Base-by-base conservation (phyloP, 805 yeast species). In the Komagataella mondaviorum region DNA sequence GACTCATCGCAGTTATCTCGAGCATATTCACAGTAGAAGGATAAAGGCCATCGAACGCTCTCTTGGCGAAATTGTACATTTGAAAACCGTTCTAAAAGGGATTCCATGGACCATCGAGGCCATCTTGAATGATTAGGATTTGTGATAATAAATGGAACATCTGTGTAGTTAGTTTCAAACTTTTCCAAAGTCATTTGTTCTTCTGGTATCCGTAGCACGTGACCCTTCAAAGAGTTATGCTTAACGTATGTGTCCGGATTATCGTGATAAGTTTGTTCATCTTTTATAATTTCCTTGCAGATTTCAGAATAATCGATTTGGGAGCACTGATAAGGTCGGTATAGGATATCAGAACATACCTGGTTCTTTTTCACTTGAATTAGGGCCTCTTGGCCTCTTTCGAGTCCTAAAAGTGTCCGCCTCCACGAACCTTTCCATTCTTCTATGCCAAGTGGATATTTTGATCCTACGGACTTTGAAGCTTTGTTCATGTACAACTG, bases 401-500 rank as follows among this genome's bases (percentile, higher is more conserved):
- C 53, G 6, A 72, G 54, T 0, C 65, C 61, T 54, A 80, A 63
- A 39, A 77, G 68, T 2, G 91, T 80, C 44, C 75, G 68, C 57
- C 90, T 74, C 96, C 96, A 89, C 2, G 88, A 76, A 0, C 96
- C 96, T 30, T 59, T 62, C 96, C 96, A 88, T 39, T 57, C 56
- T 1, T 54, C 55, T 2, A 68, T 61, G 10, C 64, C 60, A 49
- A 58, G 55, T 2, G 71, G 66, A 8, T 56, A 55, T 6, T 59
- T 56, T 46, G 62, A 46, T 10, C 55, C 49, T 23, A 55, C 49
- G 45, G 49, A 22, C 48, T 57, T 53, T 46, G 55, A 57, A 39
- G 57, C 54, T 23, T 55, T 52, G 14, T 57, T 52, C 43, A 74
- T 66, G 59, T 81, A 80, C 48, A 82, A 52, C 52, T 71, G 74